Evolutionary conservation across 176 grass and related monocot genomes (phyloP), one percentile per base, ranked within the genome.

Genomic region (Eleusine indica): DNA sequence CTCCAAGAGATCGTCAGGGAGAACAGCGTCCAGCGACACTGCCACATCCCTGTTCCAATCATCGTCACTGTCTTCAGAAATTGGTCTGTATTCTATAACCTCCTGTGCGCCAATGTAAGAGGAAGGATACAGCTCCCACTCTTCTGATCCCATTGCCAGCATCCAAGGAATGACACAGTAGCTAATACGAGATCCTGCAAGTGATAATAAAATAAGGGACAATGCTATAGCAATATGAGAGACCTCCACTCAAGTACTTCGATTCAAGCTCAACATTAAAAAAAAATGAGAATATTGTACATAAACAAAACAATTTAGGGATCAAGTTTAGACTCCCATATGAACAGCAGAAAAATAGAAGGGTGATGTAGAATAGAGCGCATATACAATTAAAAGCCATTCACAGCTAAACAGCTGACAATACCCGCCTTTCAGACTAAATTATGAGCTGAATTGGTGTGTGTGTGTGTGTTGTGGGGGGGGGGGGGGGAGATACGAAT

Each of bases 1-100:
- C 71, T 92, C 92, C n/a, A 97, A 87, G 2, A 97, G 84, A 85
- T 97, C 92, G 29, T 94, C 88, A 7, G 94, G 94, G 44, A 97
- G 76, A 76, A 81, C 61, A 13, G 86, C 81, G 0, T 92, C 88
- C 78, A 91, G 48, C 3, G 90, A 92, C 51, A 92, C 85, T 13
- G 57, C 30, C 1, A 70, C 14, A 22, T 73, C 76, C 44, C 35
- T 61, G 69, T 75, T 73, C 51, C 35, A 48, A 46, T 73, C 88
- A 37, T 77, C 83, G 19, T 76, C 22, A 4, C 22, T 68, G 60
- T 89, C 88, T 70, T 88, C 89, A 74, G 86, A 73, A 56, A 75
- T 72, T 2, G 64, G 8, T 54, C 47, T 71, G 28, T 77, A 78
- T 63, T 84, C 83, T 17, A 76, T 80, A 29, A 81, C 79, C 86